These are phyloP conservation scores for Ascochyta lentis DNA, from an alignment of 2,329 filamentous ascomycete genomes.

Conservation along the genomic window DNA sequence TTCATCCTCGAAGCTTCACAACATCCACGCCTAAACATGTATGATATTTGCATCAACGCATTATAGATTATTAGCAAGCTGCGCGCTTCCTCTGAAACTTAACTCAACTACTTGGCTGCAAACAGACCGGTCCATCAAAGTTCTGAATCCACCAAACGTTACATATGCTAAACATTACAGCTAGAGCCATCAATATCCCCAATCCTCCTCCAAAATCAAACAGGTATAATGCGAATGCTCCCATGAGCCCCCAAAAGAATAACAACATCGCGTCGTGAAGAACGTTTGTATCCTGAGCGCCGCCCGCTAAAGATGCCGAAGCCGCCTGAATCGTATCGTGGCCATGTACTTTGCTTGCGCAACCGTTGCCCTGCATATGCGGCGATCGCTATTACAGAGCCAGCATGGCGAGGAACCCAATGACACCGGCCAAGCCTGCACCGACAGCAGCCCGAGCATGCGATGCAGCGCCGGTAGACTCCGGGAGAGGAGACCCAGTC, in stretches of 20 bases:
- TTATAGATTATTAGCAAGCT: conserved; percentile 16
- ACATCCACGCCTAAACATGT: background rate
- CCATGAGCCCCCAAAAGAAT: conserved; percentile 30
- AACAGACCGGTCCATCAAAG: background rate
- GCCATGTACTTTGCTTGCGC: conserved; percentile 4
- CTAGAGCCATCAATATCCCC: conserved; percentile 22
- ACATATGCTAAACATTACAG: conserved; percentile 27
- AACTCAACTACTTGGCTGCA: background rate
- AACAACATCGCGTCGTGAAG: conserved; percentile 44
- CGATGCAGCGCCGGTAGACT: conserved; percentile 38
- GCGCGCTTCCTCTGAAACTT: background rate
- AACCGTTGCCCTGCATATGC: background rate
- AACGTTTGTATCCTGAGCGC: conserved; percentile 37
- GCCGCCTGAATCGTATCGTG: conserved; percentile 4
- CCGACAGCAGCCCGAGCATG: conserved; percentile 49
- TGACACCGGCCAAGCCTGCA: conserved; percentile 49
- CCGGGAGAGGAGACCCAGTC: conserved; percentile 24
- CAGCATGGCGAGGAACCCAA: conserved; percentile 53
- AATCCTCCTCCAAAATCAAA: conserved; percentile 16
- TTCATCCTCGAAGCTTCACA: background rate
- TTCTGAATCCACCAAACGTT: conserved; percentile 1
- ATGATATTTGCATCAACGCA: conserved; percentile 3
- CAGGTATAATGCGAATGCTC: conserved; percentile 19
- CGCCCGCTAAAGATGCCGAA: conserved; percentile 28
- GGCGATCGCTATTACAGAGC: conserved; percentile 45